These are phyloP conservation scores for Cladosporium colombiae DNA, from an alignment of 2,329 filamentous ascomycete species.

Conservation along the genomic window DNA sequence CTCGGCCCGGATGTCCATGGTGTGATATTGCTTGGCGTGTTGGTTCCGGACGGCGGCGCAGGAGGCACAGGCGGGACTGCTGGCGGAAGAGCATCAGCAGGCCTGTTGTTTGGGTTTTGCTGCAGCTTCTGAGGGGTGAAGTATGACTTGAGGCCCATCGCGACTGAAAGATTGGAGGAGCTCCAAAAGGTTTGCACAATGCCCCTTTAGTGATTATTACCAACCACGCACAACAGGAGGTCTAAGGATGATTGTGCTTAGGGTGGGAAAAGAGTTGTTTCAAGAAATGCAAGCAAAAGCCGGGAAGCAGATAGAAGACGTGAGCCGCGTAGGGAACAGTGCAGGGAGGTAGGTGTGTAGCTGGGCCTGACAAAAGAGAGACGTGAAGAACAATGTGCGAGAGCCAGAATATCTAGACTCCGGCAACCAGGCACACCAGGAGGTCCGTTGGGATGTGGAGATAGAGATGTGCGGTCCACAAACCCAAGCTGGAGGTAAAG, in stretches of 20 bases:
- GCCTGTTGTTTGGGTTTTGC: background rate
- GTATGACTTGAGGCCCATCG: constrained; percentile 11
- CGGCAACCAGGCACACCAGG: background rate
- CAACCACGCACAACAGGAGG: background rate
- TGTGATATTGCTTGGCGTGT: constrained; percentile 29
- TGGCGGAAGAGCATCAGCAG: background rate
- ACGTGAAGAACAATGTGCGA: background rate
- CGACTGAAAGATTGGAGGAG: background rate
- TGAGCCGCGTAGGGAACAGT: background rate
- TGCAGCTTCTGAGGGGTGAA: background rate
- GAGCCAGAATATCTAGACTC: background rate
- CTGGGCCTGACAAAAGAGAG: background rate
- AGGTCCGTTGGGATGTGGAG: background rate
- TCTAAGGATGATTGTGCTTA: background rate
- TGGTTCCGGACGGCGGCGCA: too few relatives aligned
- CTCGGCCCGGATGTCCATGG: constrained; percentile 37
- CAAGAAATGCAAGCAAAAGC: background rate
- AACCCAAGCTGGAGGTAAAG: background rate
- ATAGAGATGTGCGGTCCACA: background rate
- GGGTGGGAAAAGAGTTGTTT: background rate
- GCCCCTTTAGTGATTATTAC: too few relatives aligned
- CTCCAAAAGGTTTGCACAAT: background rate
- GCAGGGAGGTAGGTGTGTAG: background rate
- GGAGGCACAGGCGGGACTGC: background rate
- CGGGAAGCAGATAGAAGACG: background rate